These are phyloP conservation scores for Maudiozyma humilis DNA, from an alignment of 1,139 yeast genomes.

Conservation along the genomic window DNA sequence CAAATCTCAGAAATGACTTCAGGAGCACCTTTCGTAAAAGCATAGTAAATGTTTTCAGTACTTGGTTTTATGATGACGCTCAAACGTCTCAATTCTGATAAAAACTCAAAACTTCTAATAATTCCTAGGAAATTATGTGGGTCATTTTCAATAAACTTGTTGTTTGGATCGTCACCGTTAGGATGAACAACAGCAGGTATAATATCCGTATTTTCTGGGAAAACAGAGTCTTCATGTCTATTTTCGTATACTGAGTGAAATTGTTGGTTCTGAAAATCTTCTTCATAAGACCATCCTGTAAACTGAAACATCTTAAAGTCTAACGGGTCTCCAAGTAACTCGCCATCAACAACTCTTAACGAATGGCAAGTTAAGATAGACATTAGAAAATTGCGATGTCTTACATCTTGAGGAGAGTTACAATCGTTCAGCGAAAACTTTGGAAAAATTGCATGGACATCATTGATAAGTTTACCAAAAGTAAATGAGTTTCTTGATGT, in stretches of 20 bases:
- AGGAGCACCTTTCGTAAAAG: constrained; percentile 93
- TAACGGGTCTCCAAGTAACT: constrained; percentile 84
- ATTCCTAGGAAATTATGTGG: constrained; percentile 43
- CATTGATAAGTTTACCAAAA: constrained; percentile 42
- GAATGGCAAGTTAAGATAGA: constrained; percentile 86
- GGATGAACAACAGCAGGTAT: constrained; percentile 46
- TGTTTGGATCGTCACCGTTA: constrained; percentile 19
- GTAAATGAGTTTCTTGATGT: constrained; percentile 45
- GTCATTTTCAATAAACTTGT: constrained; percentile 29
- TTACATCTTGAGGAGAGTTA: constrained; percentile 23
- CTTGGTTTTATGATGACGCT: constrained; percentile 57
- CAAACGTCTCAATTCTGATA: constrained; percentile 82
- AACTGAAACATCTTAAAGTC: constrained; percentile 91
- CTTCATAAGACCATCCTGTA: constrained; percentile 67
- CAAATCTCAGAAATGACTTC: constrained; percentile 86
- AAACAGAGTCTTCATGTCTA: constrained; percentile 32
- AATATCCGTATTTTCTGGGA: constrained; percentile 37
- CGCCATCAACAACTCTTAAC: constrained; percentile 66
- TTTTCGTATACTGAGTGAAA: constrained; percentile 33
- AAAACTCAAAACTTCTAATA: constrained; percentile 71
- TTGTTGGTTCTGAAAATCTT: constrained; percentile 41
- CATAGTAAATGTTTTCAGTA: constrained; percentile 33
- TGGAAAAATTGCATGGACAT: constrained; percentile 31
- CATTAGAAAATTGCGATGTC: constrained; percentile 30
- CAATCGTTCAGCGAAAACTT: constrained; percentile 28